Conservation (phyloP, 371 early-diverging fungal genomes). For the Circinella umbellata region DNA sequence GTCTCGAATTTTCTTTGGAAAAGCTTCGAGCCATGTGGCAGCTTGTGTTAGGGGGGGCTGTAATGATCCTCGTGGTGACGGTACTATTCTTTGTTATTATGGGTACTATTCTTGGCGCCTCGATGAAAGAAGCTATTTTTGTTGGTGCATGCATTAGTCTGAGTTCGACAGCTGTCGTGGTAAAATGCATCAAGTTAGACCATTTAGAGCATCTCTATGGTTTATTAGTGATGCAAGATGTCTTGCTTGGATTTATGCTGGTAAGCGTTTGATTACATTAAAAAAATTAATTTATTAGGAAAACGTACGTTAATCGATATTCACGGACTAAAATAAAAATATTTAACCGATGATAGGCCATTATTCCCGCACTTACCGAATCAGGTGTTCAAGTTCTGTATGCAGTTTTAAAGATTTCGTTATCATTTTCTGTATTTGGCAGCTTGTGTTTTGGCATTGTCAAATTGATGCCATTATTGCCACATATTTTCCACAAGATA, state of each 20-base stretch:
- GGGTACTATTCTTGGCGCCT: slow-evolving; percentile 42
- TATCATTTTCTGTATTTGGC: slow-evolving; percentile 49
- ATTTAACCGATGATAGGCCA: slow-evolving; percentile 37
- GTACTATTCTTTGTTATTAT: slow-evolving; percentile 43
- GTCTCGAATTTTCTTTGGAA: slow-evolving; percentile 63
- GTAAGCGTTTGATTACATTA: too few relatives aligned
- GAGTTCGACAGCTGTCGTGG: slow-evolving; percentile 61
- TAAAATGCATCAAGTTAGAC: slow-evolving; percentile 51
- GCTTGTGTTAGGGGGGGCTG: slow-evolving; percentile 53
- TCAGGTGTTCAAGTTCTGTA: slow-evolving; percentile 49
- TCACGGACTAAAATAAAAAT: too few relatives aligned
- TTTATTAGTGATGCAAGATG: slow-evolving; percentile 64
- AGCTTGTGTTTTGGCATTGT: slow-evolving; percentile 40
- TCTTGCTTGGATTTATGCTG: slow-evolving; percentile 65
- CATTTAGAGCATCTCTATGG: slow-evolving; percentile 57
- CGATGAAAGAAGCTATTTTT: slow-evolving; percentile 53
- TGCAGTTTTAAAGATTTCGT: slow-evolving; percentile 36
- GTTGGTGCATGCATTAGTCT: slow-evolving; percentile 61
- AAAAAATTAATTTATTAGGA: too few relatives aligned
- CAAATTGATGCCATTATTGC: slow-evolving; percentile 30
- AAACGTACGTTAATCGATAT: too few relatives aligned
- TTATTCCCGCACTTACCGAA: slow-evolving; percentile 60
- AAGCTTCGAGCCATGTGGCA: slow-evolving; percentile 61
- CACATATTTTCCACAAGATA: slow-evolving; percentile 24
- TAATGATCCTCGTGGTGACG: slow-evolving; percentile 50